These are phyloP conservation scores for Radiomyces spectabilis DNA, from an alignment of 192 early-diverging fungal genomes.

Conservation along the genomic window DNA sequence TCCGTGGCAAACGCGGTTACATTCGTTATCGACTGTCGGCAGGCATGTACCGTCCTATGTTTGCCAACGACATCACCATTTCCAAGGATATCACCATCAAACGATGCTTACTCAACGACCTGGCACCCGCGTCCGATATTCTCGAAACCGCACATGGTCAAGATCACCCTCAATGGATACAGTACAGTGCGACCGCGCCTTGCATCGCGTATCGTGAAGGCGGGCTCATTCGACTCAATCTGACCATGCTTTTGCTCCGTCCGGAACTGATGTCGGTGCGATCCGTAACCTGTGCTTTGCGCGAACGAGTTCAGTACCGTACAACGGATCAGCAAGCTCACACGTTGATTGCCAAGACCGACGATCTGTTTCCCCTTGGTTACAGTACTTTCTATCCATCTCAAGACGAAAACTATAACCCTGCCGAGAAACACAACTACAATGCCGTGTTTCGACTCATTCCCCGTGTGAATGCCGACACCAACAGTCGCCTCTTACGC, in stretches of 20 bases:
- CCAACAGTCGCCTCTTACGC: conserved; percentile 12
- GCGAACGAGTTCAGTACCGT: conserved; percentile 25
- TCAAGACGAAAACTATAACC: conserved; percentile 9
- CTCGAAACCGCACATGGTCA: conserved; percentile 8
- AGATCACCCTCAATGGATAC: conserved; percentile 1
- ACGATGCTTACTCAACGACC: conserved; percentile 30
- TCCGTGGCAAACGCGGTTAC: conserved; percentile 37
- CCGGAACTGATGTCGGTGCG: conserved; percentile 6
- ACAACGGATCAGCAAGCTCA: conserved; percentile 17
- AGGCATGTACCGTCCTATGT: conserved; percentile 30
- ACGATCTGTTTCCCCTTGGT: conserved; percentile 29
- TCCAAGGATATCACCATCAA: conserved; percentile 34
- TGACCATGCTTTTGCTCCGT: conserved; percentile 13
- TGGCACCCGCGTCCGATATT: background rate
- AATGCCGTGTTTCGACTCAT: conserved; percentile 23
- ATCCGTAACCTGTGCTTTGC: conserved; percentile 25
- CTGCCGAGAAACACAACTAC: conserved; percentile 17
- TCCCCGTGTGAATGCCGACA: conserved; percentile 26
- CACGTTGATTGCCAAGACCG: conserved; percentile 7
- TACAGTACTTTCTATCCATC: conserved; percentile 15
- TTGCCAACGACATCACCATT: conserved; percentile 30
- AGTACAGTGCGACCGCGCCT: conserved; percentile 24
- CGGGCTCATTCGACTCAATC: conserved; percentile 23
- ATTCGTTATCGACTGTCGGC: conserved; percentile 35
- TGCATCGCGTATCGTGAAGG: conserved; percentile 28